Base-by-base conservation (phyloP, 805 yeast species). In the Metschnikowia drakensbergensis region DNA sequence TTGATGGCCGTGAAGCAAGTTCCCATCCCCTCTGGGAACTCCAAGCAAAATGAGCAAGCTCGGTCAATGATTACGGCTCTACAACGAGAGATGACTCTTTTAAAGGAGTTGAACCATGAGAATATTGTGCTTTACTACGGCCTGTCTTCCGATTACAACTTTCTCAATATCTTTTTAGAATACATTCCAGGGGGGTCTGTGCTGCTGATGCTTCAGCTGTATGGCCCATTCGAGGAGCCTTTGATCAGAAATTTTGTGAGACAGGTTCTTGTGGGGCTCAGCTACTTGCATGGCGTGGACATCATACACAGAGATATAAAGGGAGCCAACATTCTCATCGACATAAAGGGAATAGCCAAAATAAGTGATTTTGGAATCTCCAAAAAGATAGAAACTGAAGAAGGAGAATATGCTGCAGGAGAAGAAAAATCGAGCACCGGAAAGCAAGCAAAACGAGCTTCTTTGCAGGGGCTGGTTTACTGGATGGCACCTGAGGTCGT, bases 401-500 rank as follows among this genome's bases (percentile, higher is more conserved):
- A 64, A 35, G 59, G 58, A 27, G 59, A 54, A 37, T 54, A 45
- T 13, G 10, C 35, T 8, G 7, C 23, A 23, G 45, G 37, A 27
- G 53, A 49, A 6, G 53, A 40, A 5, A 53, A 52, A 25, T 22
- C 28, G 10, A 38, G 31, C 9, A 62, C 61, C 32, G 62, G 65
- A 27, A 68, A 67, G 56, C 60, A 66, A n/a, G 63, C 72, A 10
- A 65, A 75, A 47, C 78, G 97, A 38, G 91, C 88, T 1, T 89
- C 96, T 0, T 69, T 89, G 46, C 97, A 92, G 66, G 99, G 99
- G 0, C 55, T 52, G 58, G 75, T 92, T 0, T 94, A 85, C 62
- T 94, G 99, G 98, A 94, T 94, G 99, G 98, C 99, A 0, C 99
- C 99, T 0, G 99, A 94, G 64, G 98, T 94, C 6, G 98, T 94